Percentiles rank a stretch among this genome's conserved stretches.
Evolutionary conservation across 2,329 filamentous ascomycete genomes (phyloP).

Genomic region (Fusarium vanettenii): DNA sequence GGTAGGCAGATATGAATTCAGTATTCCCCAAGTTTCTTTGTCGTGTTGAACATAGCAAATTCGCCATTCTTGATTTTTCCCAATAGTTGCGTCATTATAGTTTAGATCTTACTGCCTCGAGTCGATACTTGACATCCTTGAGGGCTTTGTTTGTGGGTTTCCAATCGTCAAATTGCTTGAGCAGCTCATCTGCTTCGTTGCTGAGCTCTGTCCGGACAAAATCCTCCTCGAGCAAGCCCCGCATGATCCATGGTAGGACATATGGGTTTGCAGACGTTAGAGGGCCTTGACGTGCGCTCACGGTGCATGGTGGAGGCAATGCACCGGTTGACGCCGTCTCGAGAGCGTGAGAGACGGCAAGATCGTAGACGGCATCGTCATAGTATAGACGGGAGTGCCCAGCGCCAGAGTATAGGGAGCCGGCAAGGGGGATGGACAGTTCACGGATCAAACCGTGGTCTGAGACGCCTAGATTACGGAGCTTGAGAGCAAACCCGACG

Average conservation of each 20-base stretch:
- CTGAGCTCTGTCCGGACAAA: conserved; percentile 85
- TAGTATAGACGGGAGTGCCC: conserved; percentile 95
- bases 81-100: conserved; percentile 55
- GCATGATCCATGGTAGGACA: conserved; percentile 94
- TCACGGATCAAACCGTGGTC: conserved; percentile 96
- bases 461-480: conserved; percentile 91
- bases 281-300: conserved; percentile 42
- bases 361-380: conserved; percentile 85
- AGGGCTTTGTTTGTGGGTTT: conserved; percentile 89
- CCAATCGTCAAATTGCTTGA: conserved; percentile 95
- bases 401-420: conserved; percentile 90
- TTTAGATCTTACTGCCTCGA: conserved; percentile 92
- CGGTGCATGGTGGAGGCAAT: conserved; percentile 45
- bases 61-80: neutral
- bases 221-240: conserved; percentile 91
- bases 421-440: conserved; percentile 86
- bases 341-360: conserved; percentile 78
- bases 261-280: conserved; percentile 80
- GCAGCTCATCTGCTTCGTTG: conserved; percentile 79
- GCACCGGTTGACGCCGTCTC: conserved; percentile 72
- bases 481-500: conserved; percentile 90
- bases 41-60: neutral
- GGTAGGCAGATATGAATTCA: neutral
- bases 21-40: neutral
- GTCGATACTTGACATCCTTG: conserved; percentile 94